Percentiles rank a stretch among this genome's conserved stretches.
phyloP scores from a whole-genome alignment of 1,284 basidiomycete species.

The Ceratobasidium sp. region DNA sequence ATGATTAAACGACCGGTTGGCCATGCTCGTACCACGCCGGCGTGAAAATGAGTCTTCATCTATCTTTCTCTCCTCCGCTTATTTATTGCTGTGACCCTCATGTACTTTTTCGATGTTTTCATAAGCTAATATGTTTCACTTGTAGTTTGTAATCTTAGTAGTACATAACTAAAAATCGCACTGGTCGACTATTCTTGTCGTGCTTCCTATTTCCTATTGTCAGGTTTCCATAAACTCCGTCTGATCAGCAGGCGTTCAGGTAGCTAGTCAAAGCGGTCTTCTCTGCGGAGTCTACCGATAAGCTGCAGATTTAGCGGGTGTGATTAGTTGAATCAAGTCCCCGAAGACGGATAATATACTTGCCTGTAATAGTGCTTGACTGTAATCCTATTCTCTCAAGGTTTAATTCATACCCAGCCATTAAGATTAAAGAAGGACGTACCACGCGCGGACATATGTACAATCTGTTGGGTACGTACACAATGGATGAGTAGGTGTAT shows the following conservation, averaged over 20 bases:
- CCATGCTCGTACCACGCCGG: neutral
- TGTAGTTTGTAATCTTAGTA: too few relatives aligned
- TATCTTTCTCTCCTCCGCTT: too few relatives aligned
- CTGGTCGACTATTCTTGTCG: too few relatives aligned
- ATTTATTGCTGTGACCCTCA: too few relatives aligned
- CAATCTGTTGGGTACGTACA: constrained; percentile 16
- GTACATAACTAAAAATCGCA: too few relatives aligned
- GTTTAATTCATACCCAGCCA: neutral
- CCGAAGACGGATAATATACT: neutral
- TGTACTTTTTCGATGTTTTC: too few relatives aligned
- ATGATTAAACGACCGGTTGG: neutral
- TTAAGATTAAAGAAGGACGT: neutral
- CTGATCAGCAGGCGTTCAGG: too few relatives aligned
- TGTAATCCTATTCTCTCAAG: constrained; percentile 1
- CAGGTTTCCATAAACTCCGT: too few relatives aligned
- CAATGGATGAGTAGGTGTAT: constrained; percentile 52
- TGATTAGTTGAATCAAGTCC: neutral
- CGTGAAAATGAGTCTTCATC: too few relatives aligned
- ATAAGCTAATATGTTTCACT: too few relatives aligned
- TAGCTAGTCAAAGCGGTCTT: constrained; percentile 9
- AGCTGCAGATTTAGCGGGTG: too few relatives aligned
- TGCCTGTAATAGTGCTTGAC: constrained; percentile 58
- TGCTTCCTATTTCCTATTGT: too few relatives aligned
- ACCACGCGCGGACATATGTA: constrained; percentile 34
- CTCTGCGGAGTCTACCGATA: constrained; percentile 18